A percentile compares a stretch with the other conserved stretches of the same genome.
Conservation (phyloP, 169 alveolate species). For the Cryptosporidium xiaoi region DNA sequence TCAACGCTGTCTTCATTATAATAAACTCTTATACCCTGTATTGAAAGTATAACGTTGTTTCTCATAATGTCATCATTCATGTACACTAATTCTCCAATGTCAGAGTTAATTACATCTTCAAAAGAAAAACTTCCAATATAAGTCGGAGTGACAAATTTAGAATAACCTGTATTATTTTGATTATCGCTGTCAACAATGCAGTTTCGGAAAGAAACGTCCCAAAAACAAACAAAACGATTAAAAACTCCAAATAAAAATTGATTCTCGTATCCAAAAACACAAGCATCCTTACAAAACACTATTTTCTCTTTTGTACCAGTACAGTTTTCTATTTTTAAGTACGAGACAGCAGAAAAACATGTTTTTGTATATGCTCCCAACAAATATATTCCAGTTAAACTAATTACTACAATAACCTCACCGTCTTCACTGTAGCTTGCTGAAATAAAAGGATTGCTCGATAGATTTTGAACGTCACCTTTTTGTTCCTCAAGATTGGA, state of each 20-base stretch:
- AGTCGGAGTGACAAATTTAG: too few relatives aligned
- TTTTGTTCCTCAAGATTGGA: neutral
- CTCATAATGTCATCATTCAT: too few relatives aligned
- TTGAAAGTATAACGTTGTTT: too few relatives aligned
- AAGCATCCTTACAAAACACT: slow-evolving; percentile 1
- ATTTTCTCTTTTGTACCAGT: neutral
- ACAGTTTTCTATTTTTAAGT: neutral
- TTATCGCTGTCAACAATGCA: neutral
- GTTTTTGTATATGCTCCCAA: slow-evolving; percentile 49
- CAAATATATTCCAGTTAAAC: slow-evolving; percentile 20
- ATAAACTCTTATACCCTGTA: slow-evolving; percentile 9
- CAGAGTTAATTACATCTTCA: too few relatives aligned
- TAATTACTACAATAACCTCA: slow-evolving; percentile 29
- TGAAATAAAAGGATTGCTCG: slow-evolving; percentile 6
- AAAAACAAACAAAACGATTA: neutral
- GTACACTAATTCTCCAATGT: too few relatives aligned
- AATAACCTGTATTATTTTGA: too few relatives aligned
- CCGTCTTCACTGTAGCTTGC: slow-evolving; percentile 71
- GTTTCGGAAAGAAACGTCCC: slow-evolving; percentile 28
- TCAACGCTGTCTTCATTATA: too few relatives aligned
- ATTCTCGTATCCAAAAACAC: slow-evolving; percentile 8
- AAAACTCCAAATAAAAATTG: slow-evolving; percentile 10
- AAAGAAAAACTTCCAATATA: too few relatives aligned
- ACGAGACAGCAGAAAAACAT: slow-evolving; percentile 61
- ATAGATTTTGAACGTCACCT: neutral